Evolutionary conservation across 169 alveolate genomes (phyloP).

Genomic region (Cystoisospora suis): DNA sequence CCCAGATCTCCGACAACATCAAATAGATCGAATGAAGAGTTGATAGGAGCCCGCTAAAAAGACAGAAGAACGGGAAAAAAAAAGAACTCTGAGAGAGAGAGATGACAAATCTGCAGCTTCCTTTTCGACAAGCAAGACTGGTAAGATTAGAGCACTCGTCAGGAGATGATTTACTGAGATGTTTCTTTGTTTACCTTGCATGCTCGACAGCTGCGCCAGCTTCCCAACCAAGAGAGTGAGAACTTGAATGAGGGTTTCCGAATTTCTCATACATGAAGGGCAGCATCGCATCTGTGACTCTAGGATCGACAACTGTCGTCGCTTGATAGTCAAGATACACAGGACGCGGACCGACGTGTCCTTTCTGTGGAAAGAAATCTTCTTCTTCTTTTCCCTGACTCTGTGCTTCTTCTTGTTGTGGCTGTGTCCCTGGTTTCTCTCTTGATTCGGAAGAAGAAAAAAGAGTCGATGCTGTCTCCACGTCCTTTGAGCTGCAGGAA

Average conservation of each 20-base stretch:
- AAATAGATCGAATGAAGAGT: too few relatives aligned
- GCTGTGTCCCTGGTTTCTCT: neutral
- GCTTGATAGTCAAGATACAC: conserved; percentile 95
- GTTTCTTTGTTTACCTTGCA: conserved; percentile 84
- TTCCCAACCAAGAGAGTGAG: conserved; percentile 97
- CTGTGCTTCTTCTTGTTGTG: neutral
- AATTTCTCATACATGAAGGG: conserved; percentile 91
- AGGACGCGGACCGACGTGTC: conserved; percentile 44
- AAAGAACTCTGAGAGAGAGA: too few relatives aligned
- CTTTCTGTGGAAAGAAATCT: too few relatives aligned
- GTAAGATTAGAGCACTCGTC: too few relatives aligned
- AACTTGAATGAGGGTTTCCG: conserved; percentile 96
- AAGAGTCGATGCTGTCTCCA: too few relatives aligned
- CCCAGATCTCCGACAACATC: too few relatives aligned
- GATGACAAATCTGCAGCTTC: too few relatives aligned
- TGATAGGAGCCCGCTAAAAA: too few relatives aligned
- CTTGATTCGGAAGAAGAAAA: neutral
- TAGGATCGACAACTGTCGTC: conserved; percentile 97
- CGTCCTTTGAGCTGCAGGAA: too few relatives aligned
- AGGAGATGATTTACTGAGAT: too few relatives aligned
- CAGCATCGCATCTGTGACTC: conserved; percentile 97
- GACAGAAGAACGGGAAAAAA: too few relatives aligned
- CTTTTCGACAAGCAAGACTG: too few relatives aligned
- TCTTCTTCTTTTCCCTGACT: neutral
- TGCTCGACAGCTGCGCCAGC: conserved; percentile 93